Evolutionary conservation across 441 rosid species (phyloP), one percentile per base, ranked within the genome.

Genomic region (Flueggea neowawraea): DNA sequence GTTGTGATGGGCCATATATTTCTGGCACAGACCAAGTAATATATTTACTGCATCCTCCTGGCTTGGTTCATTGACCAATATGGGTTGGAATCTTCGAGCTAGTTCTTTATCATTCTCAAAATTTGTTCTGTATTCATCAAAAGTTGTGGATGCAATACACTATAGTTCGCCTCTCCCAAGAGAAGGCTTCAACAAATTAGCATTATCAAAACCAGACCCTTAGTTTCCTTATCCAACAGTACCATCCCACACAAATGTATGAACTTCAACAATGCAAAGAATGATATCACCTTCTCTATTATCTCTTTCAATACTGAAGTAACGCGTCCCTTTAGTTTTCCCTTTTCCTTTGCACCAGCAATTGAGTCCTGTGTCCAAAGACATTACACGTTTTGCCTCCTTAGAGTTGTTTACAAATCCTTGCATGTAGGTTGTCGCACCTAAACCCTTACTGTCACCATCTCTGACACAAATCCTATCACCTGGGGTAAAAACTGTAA

Each of bases 121-220:
- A 77, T 94, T 88, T 69, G 80, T 76, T 59, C 99, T 75, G 78
- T 91, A 89, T 71, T 89, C 99, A 71, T 94, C 96, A 14, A 87
- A 58, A 50, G 99, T 94, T 33, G 99, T 94, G 61, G 99, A 94
- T 63, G 97, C 97, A 72, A 94, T 90, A 78, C 97, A 94, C 97
- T 90, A 97, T 64, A 95, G 67, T 85, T 91, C 96, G 81, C 99
- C 97, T 78, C 99, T 84, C 33, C 97, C 99, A 60, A 95, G 99
- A 60, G 96, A 80, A 49, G 99, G 99, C 78, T 95, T 95, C 73
- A 95, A 73, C 44, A 95, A 83, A 81, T 95, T 95, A 60, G 98
- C 99, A 67, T 95, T 91, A 72, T 91, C 99, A 69, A 95, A 86
- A 11, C 97, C 98, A 60, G 81, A 86, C 88, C 99, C 86, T 84